Base-by-base conservation (phyloP, 1,139 yeast genomes). In the Kodamaea sp. region DNA sequence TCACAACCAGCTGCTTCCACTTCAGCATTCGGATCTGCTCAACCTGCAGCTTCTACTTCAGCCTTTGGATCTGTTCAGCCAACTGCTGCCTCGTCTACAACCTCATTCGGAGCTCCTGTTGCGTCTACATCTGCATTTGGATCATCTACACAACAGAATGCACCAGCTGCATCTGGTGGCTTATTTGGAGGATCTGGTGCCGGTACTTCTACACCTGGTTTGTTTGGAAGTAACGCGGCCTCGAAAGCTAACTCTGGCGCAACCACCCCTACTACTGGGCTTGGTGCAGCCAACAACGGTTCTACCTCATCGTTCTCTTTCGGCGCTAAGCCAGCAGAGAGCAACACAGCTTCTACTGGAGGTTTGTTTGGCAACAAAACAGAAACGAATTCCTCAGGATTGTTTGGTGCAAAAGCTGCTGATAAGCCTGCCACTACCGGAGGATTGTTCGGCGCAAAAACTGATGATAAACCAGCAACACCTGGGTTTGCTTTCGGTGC, bases 181-280 rank as follows among this genome's bases (percentile, higher is more conserved):
- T 42, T 56, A 21, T 54, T 61, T 39, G 68, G 69, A 7, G 47
- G 56, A n/a, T 56, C 24, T 7, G n/a, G n/a, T n/a, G n/a, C n/a
- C n/a, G n/a, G n/a, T n/a, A n/a, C n/a, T n/a, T n/a, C n/a, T n/a
- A n/a, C n/a, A n/a, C 15, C 18, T 6, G 30, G 20, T 12, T 14
- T 18, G 2, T 20, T 20, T 21, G 30, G 30, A 14, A n/a, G n/a
- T n/a, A 11, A 15, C 10, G n/a, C 24, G 6, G 24, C 24, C 7
- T 11, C n/a, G 10, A 22, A 24, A n/a, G 7, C 15, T 11, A 14
- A n/a, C 7, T 8, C 26, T 6, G 26, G 12, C 5, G 6, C 26
- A 5, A 11, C 26, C 10, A 11, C 16, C 7, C 10, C 10, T 6
- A 14, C 15, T 24, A 11, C 13, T 22, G 24, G 16, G 6, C 6